A percentile compares a stretch with the other conserved stretches of the same genome.
Conservation (phyloP, 192 early-diverging fungal species). For the Jimgerdemannia flammicorona region DNA sequence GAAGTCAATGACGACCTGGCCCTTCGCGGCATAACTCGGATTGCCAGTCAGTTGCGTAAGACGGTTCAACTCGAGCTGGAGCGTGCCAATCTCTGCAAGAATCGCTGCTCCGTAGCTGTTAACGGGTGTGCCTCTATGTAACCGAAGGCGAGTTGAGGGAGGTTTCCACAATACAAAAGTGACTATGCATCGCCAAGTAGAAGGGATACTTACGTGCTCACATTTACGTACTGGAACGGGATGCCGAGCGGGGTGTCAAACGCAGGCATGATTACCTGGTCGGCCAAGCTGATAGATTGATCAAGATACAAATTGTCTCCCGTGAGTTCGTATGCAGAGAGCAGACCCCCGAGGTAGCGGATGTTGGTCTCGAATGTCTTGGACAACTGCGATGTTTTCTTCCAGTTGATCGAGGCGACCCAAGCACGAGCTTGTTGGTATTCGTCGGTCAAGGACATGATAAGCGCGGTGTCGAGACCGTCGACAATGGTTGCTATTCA, state of each 20-base stretch:
- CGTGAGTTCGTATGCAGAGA: conserved; percentile 79
- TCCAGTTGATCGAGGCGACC: conserved; percentile 2
- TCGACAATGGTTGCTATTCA: conserved; percentile 69
- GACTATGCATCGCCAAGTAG: background rate
- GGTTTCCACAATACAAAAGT: too few relatives aligned
- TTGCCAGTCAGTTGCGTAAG: conserved; percentile 71
- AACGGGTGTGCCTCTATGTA: background rate
- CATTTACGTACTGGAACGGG: conserved; percentile 54
- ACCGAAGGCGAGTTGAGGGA: too few relatives aligned
- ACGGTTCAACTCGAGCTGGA: conserved; percentile 80
- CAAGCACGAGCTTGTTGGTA: conserved; percentile 11
- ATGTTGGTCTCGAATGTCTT: conserved; percentile 82
- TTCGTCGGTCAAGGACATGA: conserved; percentile 65
- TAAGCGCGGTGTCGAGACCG: conserved; percentile 79
- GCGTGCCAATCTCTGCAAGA: conserved; percentile 67
- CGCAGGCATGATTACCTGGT: conserved; percentile 58
- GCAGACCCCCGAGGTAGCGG: conserved; percentile 70
- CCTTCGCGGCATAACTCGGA: conserved; percentile 52
- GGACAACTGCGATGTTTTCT: background rate
- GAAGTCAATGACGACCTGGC: conserved; percentile 35
- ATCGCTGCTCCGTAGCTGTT: conserved; percentile 4
- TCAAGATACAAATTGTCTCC: conserved; percentile 55
- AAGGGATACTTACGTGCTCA: conserved; percentile 29
- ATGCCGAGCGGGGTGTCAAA: conserved; percentile 64
- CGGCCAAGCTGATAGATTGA: conserved; percentile 66